Evolutionary conservation across 2,329 filamentous ascomycete species (phyloP).

Genomic region (Metarhizium album): DNA sequence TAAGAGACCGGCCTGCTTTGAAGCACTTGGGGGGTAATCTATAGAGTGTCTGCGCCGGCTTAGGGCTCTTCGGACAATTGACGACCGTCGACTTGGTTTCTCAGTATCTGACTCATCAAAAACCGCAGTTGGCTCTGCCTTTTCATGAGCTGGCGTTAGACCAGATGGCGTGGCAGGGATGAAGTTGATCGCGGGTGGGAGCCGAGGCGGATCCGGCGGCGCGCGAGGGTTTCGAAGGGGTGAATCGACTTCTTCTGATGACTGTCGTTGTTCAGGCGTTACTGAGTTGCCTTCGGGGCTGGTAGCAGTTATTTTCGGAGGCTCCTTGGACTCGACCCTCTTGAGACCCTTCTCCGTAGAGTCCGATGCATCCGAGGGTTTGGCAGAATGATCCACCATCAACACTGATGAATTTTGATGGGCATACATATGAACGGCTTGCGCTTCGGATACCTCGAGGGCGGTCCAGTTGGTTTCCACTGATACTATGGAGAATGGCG

Average conservation of each 20-base stretch:
- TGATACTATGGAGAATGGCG: constrained; percentile 51
- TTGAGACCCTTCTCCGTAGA: constrained; percentile 16
- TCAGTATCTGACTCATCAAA: constrained; percentile 38
- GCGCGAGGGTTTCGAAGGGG: constrained; percentile 50
- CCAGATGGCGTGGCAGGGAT: constrained; percentile 54
- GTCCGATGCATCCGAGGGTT: constrained; percentile 36
- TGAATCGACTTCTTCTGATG: constrained; percentile 46
- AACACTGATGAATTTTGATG: constrained; percentile 55
- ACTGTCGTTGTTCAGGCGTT: constrained; percentile 39
- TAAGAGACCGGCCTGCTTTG: constrained; percentile 32
- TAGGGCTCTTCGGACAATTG: constrained; percentile 43
- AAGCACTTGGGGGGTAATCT: constrained; percentile 29
- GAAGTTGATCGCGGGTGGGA: constrained; percentile 40
- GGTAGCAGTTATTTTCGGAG: constrained; percentile 28
- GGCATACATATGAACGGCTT: constrained; percentile 50
- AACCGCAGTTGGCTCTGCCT: constrained; percentile 40
- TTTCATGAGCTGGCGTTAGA: constrained; percentile 43
- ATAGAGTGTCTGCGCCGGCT: constrained; percentile 34
- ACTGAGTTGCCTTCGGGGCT: constrained; percentile 30
- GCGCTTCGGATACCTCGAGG: constrained; percentile 50
- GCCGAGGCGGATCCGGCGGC: constrained; percentile 41
- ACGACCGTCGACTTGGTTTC: constrained; percentile 35
- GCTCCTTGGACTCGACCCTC: constrained; percentile 13
- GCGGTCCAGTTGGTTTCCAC: constrained; percentile 53
- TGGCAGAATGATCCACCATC: constrained; percentile 46